phyloP scores from a whole-genome alignment of 345 rosid species.

The Clausena lansium region DNA sequence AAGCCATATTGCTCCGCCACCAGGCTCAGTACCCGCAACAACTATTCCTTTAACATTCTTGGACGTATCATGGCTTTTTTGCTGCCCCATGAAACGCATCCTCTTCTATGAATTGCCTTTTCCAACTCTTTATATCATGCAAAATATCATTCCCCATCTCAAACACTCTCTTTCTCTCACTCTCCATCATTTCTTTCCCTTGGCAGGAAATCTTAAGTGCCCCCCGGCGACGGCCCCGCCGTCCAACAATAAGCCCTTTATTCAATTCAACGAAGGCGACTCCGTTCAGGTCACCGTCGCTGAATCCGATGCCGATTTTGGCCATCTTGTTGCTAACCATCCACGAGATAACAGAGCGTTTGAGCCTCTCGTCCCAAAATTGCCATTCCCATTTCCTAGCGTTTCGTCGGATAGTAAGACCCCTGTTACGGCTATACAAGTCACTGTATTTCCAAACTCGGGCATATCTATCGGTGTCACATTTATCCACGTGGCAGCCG shows the following conservation, averaged over 20 bases:
- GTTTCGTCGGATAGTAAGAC: neutral
- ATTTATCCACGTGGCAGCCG: constrained; percentile 25
- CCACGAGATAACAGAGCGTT: constrained; percentile 25
- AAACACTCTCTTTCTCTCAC: constrained; percentile 44
- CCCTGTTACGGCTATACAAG: constrained; percentile 26
- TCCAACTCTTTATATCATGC: constrained; percentile 30
- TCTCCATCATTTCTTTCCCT: constrained; percentile 49
- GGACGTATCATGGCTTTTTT: constrained; percentile 27
- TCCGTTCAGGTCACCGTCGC: constrained; percentile 26
- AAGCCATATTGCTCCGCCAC: constrained; percentile 32
- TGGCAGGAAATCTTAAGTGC: constrained; percentile 25
- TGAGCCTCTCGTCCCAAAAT: constrained; percentile 25
- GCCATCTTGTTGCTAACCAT: constrained; percentile 12
- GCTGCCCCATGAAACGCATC: constrained; percentile 20
- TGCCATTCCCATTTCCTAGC: constrained; percentile 20
- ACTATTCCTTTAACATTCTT: constrained; percentile 40
- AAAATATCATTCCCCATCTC: constrained; percentile 36
- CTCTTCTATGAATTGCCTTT: constrained; percentile 37
- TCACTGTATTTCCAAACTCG: constrained; percentile 32
- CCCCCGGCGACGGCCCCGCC: constrained; percentile 14
- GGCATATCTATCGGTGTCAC: constrained; percentile 40
- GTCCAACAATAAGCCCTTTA: constrained; percentile 13
- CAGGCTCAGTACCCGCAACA: constrained; percentile 27
- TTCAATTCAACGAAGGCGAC: constrained; percentile 29
- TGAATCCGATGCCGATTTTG: constrained; percentile 38